These are phyloP conservation scores for Nematocida ausubeli DNA, from an alignment of 371 early-diverging fungal species.

Conservation along the genomic window DNA sequence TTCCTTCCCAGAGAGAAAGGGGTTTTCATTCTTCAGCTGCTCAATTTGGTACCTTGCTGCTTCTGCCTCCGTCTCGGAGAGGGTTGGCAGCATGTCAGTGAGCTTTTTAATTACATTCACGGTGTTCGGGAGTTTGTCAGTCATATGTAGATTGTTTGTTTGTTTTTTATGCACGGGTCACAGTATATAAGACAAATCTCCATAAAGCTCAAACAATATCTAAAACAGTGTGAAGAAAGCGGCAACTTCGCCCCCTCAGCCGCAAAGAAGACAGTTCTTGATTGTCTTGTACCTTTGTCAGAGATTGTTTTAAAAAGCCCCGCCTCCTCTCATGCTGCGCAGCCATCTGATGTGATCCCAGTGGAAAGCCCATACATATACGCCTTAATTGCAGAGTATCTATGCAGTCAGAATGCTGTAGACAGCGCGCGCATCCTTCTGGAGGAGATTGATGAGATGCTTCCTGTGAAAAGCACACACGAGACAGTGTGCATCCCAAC, in stretches of 20 bases:
- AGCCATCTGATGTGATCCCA: background rate
- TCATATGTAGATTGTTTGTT: constrained; percentile 35
- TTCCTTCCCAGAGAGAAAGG: constrained; percentile 22
- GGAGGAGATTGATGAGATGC: constrained; percentile 22
- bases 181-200: constrained; percentile 11
- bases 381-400: constrained; percentile 18
- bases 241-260: background rate
- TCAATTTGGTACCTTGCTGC: constrained; percentile 51
- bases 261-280: background rate
- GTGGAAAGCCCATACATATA: constrained; percentile 25
- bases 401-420: constrained; percentile 24
- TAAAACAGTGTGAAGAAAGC: constrained; percentile 4
- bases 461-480: background rate
- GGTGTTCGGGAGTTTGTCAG: constrained; percentile 8
- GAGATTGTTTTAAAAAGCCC: background rate
- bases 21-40: constrained; percentile 26
- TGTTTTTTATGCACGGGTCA: constrained; percentile 49
- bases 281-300: background rate
- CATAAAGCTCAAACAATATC: constrained; percentile 11
- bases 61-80: constrained; percentile 51
- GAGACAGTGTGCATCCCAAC: background rate
- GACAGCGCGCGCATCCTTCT: constrained; percentile 14
- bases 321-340: background rate
- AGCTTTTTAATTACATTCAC: constrained; percentile 37
- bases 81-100: constrained; percentile 3